Evolutionary conservation across 2,329 filamentous ascomycete species (phyloP), one percentile per base, ranked within the genome.

Genomic region (Fusarium chuoi): DNA sequence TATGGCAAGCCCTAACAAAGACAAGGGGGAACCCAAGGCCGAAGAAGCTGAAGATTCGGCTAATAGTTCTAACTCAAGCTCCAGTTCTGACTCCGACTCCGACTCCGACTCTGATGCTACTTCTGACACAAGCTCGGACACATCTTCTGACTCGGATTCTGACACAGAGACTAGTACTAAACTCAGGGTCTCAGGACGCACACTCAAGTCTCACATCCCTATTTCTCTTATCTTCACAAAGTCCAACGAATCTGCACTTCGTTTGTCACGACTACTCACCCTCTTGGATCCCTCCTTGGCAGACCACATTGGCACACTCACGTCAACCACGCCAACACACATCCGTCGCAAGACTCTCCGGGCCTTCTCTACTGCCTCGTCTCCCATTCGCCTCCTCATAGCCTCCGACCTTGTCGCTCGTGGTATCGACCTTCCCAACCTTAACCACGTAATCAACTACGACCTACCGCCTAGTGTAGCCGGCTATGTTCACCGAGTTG

Each of bases 361-460:
- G 33, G 87, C 89, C n/a, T 95, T 96, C 81, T 84, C 87, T 7
- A 89, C 89, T 66, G 86, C 88, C 6, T 94, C 94, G 78, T 85
- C 88, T 6, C 90, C 89, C 65, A 82, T 93, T 33, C 91, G 91
- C 12, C 90, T 97, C 52, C 89, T 98, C 48, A 92, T 98, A 51
- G 95, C 95, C 2, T 97, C 96, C 0, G 96, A 98, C 80, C 92
- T 97, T n/a, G 94, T 96, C 2, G 94, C 95, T 5, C 93, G 96
- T 72, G 96, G 96, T 78, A 90, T 98, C 33, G 96, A 98, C 81
- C 87, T 98, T 18, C 89, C 90, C 2, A 88, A 89, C 52, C 88
- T 98, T 52, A 91, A 91, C 41, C 93, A 97, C 79, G 94, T 98
- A 52, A 86, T 98, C 82, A 98, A 98, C 84, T 98, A 98, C 85